Conservation (phyloP, 257 asterid species). For the Scutellaria barbata region DNA sequence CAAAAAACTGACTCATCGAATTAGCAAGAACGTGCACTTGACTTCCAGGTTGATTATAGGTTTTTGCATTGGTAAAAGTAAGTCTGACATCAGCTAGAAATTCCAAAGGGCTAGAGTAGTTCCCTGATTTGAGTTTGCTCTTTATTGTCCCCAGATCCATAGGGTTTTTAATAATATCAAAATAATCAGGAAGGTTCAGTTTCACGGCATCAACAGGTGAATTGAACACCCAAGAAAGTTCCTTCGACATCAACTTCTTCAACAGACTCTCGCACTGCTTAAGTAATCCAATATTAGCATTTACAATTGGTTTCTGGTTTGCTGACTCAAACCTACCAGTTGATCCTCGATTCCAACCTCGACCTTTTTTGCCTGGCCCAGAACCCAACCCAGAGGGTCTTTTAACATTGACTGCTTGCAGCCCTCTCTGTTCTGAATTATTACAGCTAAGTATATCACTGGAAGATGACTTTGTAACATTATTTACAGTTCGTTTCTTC, state of each 20-base stretch:
- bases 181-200: constrained; percentile 78
- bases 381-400: constrained; percentile 47
- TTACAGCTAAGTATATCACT: constrained; percentile 56
- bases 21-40: constrained; percentile 67
- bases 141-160: constrained; percentile 91
- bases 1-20: constrained; percentile 63
- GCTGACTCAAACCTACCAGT: constrained; percentile 68
- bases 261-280: constrained; percentile 75
- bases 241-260: constrained; percentile 72
- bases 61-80: constrained; percentile 84
- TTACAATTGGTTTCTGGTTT: constrained; percentile 35
- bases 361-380: constrained; percentile 49
- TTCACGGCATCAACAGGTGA: constrained; percentile 76
- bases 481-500: constrained; percentile 47
- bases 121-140: constrained; percentile 60
- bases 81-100: constrained; percentile 80
- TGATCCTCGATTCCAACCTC: constrained; percentile 58
- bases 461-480: constrained; percentile 51
- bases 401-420: constrained; percentile 44
- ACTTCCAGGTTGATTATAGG: constrained; percentile 78
- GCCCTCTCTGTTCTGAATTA: constrained; percentile 48
- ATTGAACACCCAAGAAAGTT: constrained; percentile 63
- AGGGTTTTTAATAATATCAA: constrained; percentile 72
- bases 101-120: constrained; percentile 63
- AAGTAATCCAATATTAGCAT: constrained; percentile 45